phyloP scores from a whole-genome alignment of 2,329 filamentous ascomycete species.

The Teratosphaeriaceae sp. region DNA sequence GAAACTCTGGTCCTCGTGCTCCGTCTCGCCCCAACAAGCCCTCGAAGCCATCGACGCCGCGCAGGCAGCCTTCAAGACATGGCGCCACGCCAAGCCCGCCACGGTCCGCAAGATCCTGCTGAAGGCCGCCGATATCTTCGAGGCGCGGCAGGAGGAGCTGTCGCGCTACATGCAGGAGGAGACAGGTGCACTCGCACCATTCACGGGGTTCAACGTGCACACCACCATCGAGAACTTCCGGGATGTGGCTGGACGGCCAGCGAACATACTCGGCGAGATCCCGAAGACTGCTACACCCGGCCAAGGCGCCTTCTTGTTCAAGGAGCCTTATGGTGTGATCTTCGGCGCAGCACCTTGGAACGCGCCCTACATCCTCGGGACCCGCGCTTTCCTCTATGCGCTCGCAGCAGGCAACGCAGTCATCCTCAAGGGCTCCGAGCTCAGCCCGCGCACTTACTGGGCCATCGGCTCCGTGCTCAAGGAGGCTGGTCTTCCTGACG shows the following conservation, averaged over 20 bases:
- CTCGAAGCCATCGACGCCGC: constrained; percentile 54
- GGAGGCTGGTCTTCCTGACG: constrained; percentile 69
- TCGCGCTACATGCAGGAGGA: constrained; percentile 53
- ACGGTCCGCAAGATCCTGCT: constrained; percentile 63
- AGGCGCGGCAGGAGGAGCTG: constrained; percentile 54
- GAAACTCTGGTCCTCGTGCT: constrained; percentile 49
- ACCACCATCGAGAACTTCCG: constrained; percentile 40
- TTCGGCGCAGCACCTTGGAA: constrained; percentile 79
- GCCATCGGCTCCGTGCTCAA: constrained; percentile 57
- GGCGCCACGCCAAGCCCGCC: constrained; percentile 56
- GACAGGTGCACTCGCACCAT: constrained; percentile 44
- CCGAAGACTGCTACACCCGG: constrained; percentile 44
- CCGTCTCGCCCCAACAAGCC: constrained; percentile 51
- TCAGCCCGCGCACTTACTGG: constrained; percentile 58
- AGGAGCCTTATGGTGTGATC: constrained; percentile 73
- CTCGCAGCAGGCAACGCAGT: constrained; percentile 67
- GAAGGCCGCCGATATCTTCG: constrained; percentile 60
- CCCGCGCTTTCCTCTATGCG: constrained; percentile 49
- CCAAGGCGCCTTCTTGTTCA: constrained; percentile 58
- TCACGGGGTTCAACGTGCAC: constrained; percentile 36
- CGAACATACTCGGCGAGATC: constrained; percentile 43
- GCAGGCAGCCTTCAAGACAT: constrained; percentile 60
- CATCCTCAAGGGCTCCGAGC: constrained; percentile 65
- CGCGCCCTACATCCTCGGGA: constrained; percentile 46
- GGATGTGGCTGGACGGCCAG: constrained; percentile 47